A percentile compares a stretch with the other conserved stretches of the same genome.
phyloP scores from a whole-genome alignment of 805 yeast genomes.

The Wickerhamomyces sydowiorum region DNA sequence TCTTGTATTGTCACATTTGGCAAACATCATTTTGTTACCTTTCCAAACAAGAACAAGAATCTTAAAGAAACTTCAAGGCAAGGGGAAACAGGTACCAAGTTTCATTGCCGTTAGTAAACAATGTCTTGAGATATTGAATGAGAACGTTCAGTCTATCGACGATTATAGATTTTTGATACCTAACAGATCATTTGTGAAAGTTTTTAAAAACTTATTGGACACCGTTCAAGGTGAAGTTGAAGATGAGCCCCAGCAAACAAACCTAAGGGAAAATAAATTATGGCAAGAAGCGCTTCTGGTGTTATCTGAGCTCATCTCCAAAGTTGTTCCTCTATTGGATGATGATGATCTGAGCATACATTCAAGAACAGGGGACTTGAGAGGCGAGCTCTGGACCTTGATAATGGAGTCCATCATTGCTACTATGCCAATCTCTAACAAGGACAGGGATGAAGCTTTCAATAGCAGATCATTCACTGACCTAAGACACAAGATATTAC shows the following conservation, averaged over 20 bases:
- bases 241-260: slow-evolving; percentile 19
- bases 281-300: slow-evolving; percentile 50
- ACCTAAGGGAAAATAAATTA: slow-evolving; percentile 25
- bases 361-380: slow-evolving; percentile 3
- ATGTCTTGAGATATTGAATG: slow-evolving; percentile 36
- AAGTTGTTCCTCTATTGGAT: slow-evolving; percentile 18
- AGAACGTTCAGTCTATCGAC: slow-evolving; percentile 26
- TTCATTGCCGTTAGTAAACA: slow-evolving; percentile 54
- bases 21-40: slow-evolving; percentile 50
- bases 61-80: slow-evolving; percentile 42
- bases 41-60: slow-evolving; percentile 56
- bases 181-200: slow-evolving; percentile 39
- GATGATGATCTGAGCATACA: slow-evolving; percentile 6
- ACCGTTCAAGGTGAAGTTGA: slow-evolving; percentile 39
- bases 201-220: slow-evolving; percentile 47
- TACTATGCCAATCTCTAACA: slow-evolving; percentile 29
- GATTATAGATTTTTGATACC: slow-evolving; percentile 33
- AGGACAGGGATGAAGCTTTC: slow-evolving; percentile 33
- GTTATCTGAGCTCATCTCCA: slow-evolving; percentile 30
- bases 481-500: slow-evolving; percentile 38
- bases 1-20: slow-evolving; percentile 46
- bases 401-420: slow-evolving; percentile 35
- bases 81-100: slow-evolving; percentile 46
- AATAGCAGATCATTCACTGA: slow-evolving; percentile 37
- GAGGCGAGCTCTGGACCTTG: neutral